Percentiles rank a stretch among this genome's conserved stretches.
These are phyloP conservation scores for Hamamelis virginiana DNA, from an alignment of 164 flowering plant genomes.

Conservation along the genomic window DNA sequence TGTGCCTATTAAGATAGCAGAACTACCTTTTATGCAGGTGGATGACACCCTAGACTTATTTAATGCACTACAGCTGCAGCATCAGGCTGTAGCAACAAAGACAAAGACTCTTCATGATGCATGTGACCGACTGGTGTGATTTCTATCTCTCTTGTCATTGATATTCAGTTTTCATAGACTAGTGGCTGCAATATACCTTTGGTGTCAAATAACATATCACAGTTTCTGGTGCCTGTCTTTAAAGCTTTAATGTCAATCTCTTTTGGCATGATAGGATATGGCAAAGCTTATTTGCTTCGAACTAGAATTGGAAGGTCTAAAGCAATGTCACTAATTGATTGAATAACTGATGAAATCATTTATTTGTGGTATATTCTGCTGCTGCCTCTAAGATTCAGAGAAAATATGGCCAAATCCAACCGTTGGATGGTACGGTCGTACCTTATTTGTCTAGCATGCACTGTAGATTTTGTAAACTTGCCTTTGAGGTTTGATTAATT, in stretches of 20 bases:
- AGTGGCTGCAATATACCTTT: background rate
- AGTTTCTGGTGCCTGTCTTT: background rate
- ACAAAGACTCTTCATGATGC: conserved; percentile 98
- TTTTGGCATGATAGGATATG: too few species aligned
- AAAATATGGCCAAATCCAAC: too few species aligned
- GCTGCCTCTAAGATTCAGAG: too few species aligned
- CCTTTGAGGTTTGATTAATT: background rate
- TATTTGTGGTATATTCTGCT: too few species aligned
- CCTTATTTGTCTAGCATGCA: too few species aligned
- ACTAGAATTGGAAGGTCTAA: too few species aligned
- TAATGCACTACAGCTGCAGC: conserved; percentile 87
- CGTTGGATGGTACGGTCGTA: too few species aligned
- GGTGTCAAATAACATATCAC: background rate
- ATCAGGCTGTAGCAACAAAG: conserved; percentile 92
- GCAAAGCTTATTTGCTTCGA: too few species aligned
- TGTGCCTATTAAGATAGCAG: conserved; percentile 3
- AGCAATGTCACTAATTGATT: too few species aligned
- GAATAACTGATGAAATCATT: too few species aligned
- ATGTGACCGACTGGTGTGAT: conserved; percentile 82
- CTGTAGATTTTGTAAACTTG: too few species aligned
- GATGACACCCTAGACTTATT: conserved; percentile 83
- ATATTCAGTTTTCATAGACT: background rate
- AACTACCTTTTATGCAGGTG: conserved; percentile 56
- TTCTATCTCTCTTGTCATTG: conserved; percentile 1
- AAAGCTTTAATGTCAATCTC: background rate